Percentiles rank a stretch among this genome's conserved stretches.
These are phyloP conservation scores for Chlorella sp. DNA, from an alignment of 139 green algal genomes.

Conservation along the genomic window DNA sequence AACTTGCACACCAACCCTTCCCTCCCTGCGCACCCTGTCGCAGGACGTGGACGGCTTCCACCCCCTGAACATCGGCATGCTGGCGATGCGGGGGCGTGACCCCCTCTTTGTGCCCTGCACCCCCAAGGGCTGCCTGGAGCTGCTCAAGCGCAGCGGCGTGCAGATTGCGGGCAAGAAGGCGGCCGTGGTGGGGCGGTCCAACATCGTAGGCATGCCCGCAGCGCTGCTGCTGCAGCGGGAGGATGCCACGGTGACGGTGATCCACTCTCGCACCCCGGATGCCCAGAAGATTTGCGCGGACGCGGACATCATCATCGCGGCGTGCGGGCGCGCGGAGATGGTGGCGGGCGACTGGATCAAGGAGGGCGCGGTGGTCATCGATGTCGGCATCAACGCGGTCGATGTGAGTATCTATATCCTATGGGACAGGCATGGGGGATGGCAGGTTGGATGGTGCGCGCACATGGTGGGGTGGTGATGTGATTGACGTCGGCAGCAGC, in stretches of 20 bases:
- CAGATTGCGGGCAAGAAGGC: slow-evolving; percentile 70
- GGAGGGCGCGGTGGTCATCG: slow-evolving; percentile 71
- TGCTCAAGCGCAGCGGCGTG: slow-evolving; percentile 79
- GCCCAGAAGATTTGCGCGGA: slow-evolving; percentile 71
- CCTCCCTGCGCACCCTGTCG: neutral
- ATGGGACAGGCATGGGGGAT: neutral
- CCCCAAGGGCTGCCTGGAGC: slow-evolving; percentile 91
- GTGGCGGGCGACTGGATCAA: slow-evolving; percentile 86
- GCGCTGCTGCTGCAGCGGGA: slow-evolving; percentile 78
- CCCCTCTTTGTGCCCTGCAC: slow-evolving; percentile 90
- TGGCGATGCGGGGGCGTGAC: slow-evolving; percentile 86
- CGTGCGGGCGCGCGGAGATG: slow-evolving; percentile 87
- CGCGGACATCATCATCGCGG: slow-evolving; percentile 97
- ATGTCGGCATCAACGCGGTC: slow-evolving; percentile 81
- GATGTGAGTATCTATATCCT: slow-evolving; percentile 37
- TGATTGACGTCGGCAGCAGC: too few relatives aligned
- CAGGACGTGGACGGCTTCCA: slow-evolving; percentile 96
- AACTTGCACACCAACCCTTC: neutral
- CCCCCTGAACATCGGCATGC: slow-evolving; percentile 87
- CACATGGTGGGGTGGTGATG: too few relatives aligned
- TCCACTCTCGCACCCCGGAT: slow-evolving; percentile 67
- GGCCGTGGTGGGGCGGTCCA: slow-evolving; percentile 91
- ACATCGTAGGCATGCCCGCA: slow-evolving; percentile 94
- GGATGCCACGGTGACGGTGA: slow-evolving; percentile 65
- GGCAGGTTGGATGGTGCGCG: neutral